Evolutionary conservation across 1,284 basidiomycete species (phyloP), one percentile per base, ranked within the genome.

Genomic region (Uromyces viciae-fabae): DNA sequence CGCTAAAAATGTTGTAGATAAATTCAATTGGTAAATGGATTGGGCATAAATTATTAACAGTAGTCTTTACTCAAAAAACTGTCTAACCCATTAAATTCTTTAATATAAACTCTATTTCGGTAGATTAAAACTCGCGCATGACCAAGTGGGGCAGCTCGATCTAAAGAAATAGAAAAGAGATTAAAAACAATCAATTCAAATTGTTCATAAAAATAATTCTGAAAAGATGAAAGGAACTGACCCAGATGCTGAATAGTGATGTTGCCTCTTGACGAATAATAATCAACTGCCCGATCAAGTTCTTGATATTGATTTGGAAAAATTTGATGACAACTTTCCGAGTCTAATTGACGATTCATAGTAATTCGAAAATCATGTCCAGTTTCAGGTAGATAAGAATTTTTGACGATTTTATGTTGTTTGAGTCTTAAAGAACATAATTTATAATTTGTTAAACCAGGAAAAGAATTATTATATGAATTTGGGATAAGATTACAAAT

Each of bases 91-190:
- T 60, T 58, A 25, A 71, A 79, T n/a, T 28, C 43, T 46, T 79
- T 79, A 11, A 76, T 74, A 56, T 72, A 76, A 25, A 81, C 75
- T 9, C 83, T 68, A 81, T 85, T 85, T 75, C 84, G 84, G 82
- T 85, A 84, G 60, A 85, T 83, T 3, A 84, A 56, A 0, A 85
- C 84, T 2, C 85, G 73, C 0, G 84, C 83, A 62, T 85, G 85
- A 14, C 83, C 81, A 83, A 83, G 31, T 31, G 40, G 42, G 22
- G 43, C n/a, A 19, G 76, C 76, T 17, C 49, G 46, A 60, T 79
- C 76, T 8, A 36, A 11, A 28, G 40, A 60, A n/a, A 42, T 28
- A 56, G 49, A 54, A 36, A 58, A n/a, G 2, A 28, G 33, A n/a
- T n/a, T n/a, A n/a, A n/a, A n/a, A n/a, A n/a, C n/a, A n/a, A n/a